These are phyloP conservation scores for Mortierella sp. DNA, from an alignment of 371 early-diverging fungal species.

Conservation along the genomic window DNA sequence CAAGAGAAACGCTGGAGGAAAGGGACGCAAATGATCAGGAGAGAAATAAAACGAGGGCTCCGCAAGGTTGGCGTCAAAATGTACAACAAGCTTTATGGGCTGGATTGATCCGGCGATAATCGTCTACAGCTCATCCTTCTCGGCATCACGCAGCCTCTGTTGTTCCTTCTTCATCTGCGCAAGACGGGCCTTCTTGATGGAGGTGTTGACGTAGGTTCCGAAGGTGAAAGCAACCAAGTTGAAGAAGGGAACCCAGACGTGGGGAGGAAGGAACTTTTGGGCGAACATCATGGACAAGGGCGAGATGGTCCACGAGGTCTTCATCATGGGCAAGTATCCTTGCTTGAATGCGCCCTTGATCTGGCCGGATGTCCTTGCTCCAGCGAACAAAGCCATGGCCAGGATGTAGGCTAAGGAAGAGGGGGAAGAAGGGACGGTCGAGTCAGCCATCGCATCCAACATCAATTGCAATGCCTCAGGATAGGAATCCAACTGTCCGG, in stretches of 20 bases:
- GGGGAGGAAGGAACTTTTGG: conserved; percentile 77
- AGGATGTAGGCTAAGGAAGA: conserved; percentile 73
- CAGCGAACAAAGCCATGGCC: conserved; percentile 86
- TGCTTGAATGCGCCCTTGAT: conserved; percentile 63
- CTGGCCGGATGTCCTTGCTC: conserved; percentile 65
- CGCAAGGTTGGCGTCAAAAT: no score
- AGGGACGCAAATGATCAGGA: conserved; percentile 31
- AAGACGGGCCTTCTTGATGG: conserved; percentile 73
- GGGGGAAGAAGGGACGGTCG: background rate
- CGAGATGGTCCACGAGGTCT: conserved; percentile 84
- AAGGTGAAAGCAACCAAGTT: conserved; percentile 84
- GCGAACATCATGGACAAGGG: conserved; percentile 82
- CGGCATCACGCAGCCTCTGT: conserved; percentile 55
- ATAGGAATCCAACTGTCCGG: no score
- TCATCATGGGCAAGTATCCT: conserved; percentile 80
- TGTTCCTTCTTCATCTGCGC: conserved; percentile 56
- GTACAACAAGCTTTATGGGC: no score
- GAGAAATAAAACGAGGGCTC: background rate
- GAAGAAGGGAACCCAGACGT: conserved; percentile 93
- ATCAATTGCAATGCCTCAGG: no score
- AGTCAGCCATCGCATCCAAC: no score
- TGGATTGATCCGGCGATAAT: no score
- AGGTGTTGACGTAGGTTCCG: conserved; percentile 85
- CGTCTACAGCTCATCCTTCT: conserved; percentile 50
- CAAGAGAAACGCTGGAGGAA: conserved; percentile 60